These are phyloP conservation scores for Pyrenochaeta sp. DNA, from an alignment of 2,329 filamentous ascomycete species.

Conservation along the genomic window DNA sequence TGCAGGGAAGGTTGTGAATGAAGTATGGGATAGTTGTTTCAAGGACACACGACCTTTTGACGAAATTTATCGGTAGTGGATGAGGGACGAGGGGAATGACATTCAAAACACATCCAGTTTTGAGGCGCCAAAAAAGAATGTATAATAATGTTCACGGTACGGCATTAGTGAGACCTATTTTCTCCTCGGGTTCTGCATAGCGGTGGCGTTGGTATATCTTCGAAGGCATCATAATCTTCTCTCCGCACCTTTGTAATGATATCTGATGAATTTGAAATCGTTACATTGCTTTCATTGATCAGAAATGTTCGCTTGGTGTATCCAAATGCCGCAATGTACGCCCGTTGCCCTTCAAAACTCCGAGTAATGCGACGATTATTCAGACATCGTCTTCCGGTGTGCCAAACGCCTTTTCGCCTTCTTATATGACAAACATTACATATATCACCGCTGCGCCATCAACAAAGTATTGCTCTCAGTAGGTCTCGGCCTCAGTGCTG, in stretches of 20 bases:
- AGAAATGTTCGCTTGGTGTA: constrained; percentile 13
- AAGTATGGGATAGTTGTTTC: constrained; percentile 99
- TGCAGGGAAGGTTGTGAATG: constrained; percentile 87
- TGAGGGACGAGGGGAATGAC: not conserved
- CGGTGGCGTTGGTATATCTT: constrained; percentile 19
- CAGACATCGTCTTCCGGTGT: not conserved
- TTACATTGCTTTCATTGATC: constrained; percentile 25
- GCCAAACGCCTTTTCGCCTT: constrained; percentile 17
- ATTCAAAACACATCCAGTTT: constrained; percentile 6
- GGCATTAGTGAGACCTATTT: not conserved
- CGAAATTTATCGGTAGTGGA: constrained; percentile 81
- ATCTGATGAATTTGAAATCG: not conserved
- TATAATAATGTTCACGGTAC: not conserved
- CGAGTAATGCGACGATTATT: constrained; percentile 13
- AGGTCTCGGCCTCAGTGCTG: constrained; percentile 36
- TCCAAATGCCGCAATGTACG: constrained; percentile 8
- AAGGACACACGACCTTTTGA: constrained; percentile 94
- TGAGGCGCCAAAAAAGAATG: not conserved
- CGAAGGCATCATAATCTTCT: constrained; percentile 16
- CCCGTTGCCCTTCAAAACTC: constrained; percentile 9
- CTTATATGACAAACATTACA: constrained; percentile 24
- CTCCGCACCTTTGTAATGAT: constrained; percentile 5
- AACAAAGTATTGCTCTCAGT: constrained; percentile 10
- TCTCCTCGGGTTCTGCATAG: constrained; percentile 14
- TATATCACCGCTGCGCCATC: constrained; percentile 9